Percentiles rank a stretch among this genome's conserved stretches.
Conservation (phyloP, 202 grass and related monocot species). For the Dendrocalamus latiflorus region DNA sequence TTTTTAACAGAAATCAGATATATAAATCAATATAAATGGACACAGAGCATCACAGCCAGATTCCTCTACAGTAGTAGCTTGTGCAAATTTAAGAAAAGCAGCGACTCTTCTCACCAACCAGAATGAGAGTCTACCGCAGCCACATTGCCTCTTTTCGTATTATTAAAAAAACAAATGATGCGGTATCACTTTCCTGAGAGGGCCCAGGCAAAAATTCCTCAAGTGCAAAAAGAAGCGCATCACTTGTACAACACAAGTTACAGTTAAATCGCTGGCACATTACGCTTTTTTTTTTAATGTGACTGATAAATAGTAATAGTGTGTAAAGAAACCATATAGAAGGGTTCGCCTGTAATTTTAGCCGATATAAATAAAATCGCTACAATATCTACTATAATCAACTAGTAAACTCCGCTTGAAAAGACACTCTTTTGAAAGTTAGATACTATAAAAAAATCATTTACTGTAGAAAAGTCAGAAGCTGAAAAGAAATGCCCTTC, state of each 20-base stretch:
- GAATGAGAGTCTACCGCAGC: not conserved
- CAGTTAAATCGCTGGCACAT: not conserved
- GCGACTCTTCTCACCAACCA: not conserved
- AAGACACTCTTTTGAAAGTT: no score
- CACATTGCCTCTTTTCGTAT: not conserved
- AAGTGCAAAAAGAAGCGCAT: not conserved
- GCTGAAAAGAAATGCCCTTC: no score
- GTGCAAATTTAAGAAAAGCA: not conserved
- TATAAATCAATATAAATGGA: no score
- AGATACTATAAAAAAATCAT: no score
- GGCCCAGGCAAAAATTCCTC: not conserved
- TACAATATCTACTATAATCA: no score
- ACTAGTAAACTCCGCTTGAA: no score
- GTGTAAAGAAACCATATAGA: no score
- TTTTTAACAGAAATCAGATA: no score
- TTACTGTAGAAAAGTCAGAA: no score
- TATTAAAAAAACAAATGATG: not conserved
- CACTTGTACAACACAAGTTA: not conserved
- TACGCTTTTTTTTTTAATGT: accelerated
- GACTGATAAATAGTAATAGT: no score
- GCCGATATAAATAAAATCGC: no score
- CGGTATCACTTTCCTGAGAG: not conserved
- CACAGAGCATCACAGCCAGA: not conserved
- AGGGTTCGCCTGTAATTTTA: accelerated
- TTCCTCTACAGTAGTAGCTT: not conserved